Conservation (phyloP, 371 early-diverging fungal genomes). For the Apophysomyces variabilis region DNA sequence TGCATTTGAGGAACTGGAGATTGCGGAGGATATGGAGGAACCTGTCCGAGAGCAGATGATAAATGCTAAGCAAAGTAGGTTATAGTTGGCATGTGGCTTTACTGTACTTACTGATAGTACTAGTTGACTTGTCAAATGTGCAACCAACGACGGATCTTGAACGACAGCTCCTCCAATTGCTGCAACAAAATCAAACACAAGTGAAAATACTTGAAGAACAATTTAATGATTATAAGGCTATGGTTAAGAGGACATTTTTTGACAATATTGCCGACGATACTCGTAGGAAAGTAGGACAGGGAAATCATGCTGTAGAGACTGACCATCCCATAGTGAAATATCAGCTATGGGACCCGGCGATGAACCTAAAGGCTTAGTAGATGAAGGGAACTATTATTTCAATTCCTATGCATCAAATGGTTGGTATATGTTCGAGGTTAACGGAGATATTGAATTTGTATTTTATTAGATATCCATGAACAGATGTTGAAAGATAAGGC, state of each 20-base stretch:
- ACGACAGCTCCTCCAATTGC: constrained; percentile 53
- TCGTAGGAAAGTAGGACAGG: constrained; percentile 18
- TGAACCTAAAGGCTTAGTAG: constrained; percentile 15
- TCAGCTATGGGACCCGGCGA: constrained; percentile 16
- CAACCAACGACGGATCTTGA: constrained; percentile 62
- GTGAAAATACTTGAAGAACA: constrained; percentile 54
- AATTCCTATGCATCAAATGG: constrained; percentile 83
- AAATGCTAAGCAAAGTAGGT: not conserved
- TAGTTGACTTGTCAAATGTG: constrained; percentile 21
- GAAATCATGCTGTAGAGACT: not conserved
- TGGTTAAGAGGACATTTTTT: constrained; percentile 75
- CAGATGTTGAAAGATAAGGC: constrained; percentile 79
- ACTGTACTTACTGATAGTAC: not conserved
- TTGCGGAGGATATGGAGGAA: constrained; percentile 46
- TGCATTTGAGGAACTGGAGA: constrained; percentile 72
- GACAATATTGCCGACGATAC: constrained; percentile 52
- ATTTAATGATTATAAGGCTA: constrained; percentile 70
- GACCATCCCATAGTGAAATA: constrained; percentile 13
- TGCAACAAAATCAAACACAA: constrained; percentile 57
- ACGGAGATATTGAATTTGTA: not conserved
- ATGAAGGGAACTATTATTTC: constrained; percentile 79
- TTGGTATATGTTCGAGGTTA: constrained; percentile 20
- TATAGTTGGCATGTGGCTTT: constrained; percentile 10
- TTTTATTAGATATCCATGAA: constrained; percentile 57
- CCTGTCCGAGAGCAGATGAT: not conserved